Conservation (phyloP, 2,329 filamentous ascomycete species). For the Claviceps sp. region DNA sequence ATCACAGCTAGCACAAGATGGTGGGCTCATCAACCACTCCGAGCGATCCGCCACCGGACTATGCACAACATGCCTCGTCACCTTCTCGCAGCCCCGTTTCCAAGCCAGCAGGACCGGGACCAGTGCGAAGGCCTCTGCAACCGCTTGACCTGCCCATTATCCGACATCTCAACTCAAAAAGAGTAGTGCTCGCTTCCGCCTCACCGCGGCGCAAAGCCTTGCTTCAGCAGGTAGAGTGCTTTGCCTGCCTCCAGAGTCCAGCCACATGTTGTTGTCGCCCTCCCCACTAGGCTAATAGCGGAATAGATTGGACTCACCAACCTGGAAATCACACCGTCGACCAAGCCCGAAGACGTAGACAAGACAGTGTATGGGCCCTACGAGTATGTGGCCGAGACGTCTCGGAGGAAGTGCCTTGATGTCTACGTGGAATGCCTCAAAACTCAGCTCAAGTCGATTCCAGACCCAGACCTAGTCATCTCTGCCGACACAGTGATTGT, state of each 20-base stretch:
- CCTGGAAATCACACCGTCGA: slow-evolving; percentile 74
- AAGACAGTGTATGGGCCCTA: slow-evolving; percentile 63
- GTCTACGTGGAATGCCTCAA: slow-evolving; percentile 43
- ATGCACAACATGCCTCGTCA: slow-evolving; percentile 27
- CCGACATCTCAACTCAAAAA: slow-evolving; percentile 58
- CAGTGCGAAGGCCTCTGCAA: slow-evolving; percentile 37
- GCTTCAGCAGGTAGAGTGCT: slow-evolving; percentile 47
- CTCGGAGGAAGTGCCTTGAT: slow-evolving; percentile 66
- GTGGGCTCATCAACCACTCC: background rate
- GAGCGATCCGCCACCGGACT: slow-evolving; percentile 25
- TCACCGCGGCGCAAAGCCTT: slow-evolving; percentile 77
- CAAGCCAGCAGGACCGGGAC: slow-evolving; percentile 18
- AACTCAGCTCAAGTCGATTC: slow-evolving; percentile 28
- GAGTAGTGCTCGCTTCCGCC: slow-evolving; percentile 80
- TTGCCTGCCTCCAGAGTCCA: background rate
- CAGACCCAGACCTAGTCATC: slow-evolving; percentile 73
- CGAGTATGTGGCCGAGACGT: slow-evolving; percentile 85
- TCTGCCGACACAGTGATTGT: slow-evolving; percentile 87
- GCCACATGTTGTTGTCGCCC: no score
- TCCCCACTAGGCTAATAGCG: slow-evolving; percentile 6
- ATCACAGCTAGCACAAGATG: background rate
- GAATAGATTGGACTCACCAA: slow-evolving; percentile 62
- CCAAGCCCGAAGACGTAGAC: slow-evolving; percentile 70
- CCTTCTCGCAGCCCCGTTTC: slow-evolving; percentile 17
- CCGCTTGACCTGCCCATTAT: slow-evolving; percentile 73